These are phyloP conservation scores for Hydnomerulius pinastri DNA, from an alignment of 768 basidiomycete genomes.

Conservation along the genomic window DNA sequence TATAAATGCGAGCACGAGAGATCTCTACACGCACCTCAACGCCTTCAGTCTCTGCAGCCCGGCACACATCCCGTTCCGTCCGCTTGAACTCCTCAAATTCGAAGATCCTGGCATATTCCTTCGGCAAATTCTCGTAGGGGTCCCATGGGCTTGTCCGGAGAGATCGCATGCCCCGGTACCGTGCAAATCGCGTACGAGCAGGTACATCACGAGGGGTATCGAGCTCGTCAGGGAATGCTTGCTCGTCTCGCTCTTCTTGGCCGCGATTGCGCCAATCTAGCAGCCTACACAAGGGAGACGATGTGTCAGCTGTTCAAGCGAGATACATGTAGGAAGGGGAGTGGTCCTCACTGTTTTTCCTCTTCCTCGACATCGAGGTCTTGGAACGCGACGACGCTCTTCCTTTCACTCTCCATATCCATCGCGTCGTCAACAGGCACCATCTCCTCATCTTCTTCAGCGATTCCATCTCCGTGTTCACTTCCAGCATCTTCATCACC, in stretches of 20 bases:
- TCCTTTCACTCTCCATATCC: constrained; percentile 54
- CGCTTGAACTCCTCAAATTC: constrained; percentile 94
- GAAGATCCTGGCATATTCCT: constrained; percentile 94
- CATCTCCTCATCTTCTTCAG: constrained; percentile 66
- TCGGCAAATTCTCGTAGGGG: constrained; percentile 91
- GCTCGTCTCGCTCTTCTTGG: constrained; percentile 78
- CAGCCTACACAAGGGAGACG: constrained; percentile 49
- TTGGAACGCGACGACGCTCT: constrained; percentile 60
- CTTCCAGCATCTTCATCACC: constrained; percentile 47
- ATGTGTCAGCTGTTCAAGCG: not conserved
- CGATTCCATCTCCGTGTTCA: constrained; percentile 36
- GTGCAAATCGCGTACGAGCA: constrained; percentile 82
- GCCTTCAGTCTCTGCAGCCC: constrained; percentile 65
- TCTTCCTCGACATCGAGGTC: constrained; percentile 87
- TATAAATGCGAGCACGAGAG: not conserved
- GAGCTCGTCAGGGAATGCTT: constrained; percentile 93
- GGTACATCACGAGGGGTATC: constrained; percentile 88
- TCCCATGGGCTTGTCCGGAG: constrained; percentile 98
- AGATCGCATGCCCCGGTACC: constrained; percentile 88
- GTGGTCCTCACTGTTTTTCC: constrained; percentile 68
- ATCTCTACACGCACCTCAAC: constrained; percentile 62
- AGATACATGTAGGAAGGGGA: not conserved
- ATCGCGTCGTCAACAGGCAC: constrained; percentile 56
- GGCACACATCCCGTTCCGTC: constrained; percentile 71
- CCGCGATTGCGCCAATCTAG: constrained; percentile 68